phyloP scores from a whole-genome alignment of 2,329 filamentous ascomycete species.

The Claviceps lovelessii region DNA sequence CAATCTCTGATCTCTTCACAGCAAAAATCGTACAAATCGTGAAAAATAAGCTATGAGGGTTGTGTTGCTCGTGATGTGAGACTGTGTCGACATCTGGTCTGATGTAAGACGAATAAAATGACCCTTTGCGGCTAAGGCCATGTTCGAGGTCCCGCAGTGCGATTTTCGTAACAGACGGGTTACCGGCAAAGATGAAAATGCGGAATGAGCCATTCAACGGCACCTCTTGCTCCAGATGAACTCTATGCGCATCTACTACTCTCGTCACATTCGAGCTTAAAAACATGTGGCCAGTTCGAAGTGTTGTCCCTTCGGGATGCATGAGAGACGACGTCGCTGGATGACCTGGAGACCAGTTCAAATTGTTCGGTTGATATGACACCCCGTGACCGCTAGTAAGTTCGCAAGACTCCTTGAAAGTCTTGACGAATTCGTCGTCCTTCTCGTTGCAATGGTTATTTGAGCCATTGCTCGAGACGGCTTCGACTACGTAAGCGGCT shows the following conservation, averaged over 20 bases:
- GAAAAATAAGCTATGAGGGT: slow-evolving; percentile 73
- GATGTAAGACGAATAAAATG: slow-evolving; percentile 57
- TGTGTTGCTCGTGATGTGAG: slow-evolving; percentile 66
- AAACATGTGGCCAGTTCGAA: slow-evolving; percentile 62
- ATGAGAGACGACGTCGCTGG: slow-evolving; percentile 57
- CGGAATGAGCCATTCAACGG: slow-evolving; percentile 80
- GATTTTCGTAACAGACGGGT: slow-evolving; percentile 38
- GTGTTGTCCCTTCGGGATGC: slow-evolving; percentile 47
- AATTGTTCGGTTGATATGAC: slow-evolving; percentile 62
- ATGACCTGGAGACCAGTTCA: slow-evolving; percentile 72
- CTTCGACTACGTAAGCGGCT: slow-evolving; percentile 56
- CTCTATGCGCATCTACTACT: slow-evolving; percentile 76
- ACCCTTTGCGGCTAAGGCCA: slow-evolving; percentile 48
- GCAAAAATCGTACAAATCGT: slow-evolving; percentile 67
- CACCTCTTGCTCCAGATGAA: slow-evolving; percentile 80
- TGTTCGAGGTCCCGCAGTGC: slow-evolving; percentile 58
- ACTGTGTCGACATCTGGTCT: slow-evolving; percentile 47
- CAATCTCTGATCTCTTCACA: slow-evolving; percentile 50
- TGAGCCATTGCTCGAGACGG: slow-evolving; percentile 34
- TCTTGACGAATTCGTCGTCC: slow-evolving; percentile 69
- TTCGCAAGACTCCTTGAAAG: slow-evolving; percentile 81
- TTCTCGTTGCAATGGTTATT: slow-evolving; percentile 14
- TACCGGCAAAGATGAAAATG: slow-evolving; percentile 73
- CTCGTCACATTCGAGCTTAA: slow-evolving; percentile 70
- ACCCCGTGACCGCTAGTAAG: slow-evolving; percentile 90